A percentile compares a stretch with the other conserved stretches of the same genome.
Evolutionary conservation across 2,329 filamentous ascomycete species (phyloP).

Genomic region (Xylariaceae sp.): DNA sequence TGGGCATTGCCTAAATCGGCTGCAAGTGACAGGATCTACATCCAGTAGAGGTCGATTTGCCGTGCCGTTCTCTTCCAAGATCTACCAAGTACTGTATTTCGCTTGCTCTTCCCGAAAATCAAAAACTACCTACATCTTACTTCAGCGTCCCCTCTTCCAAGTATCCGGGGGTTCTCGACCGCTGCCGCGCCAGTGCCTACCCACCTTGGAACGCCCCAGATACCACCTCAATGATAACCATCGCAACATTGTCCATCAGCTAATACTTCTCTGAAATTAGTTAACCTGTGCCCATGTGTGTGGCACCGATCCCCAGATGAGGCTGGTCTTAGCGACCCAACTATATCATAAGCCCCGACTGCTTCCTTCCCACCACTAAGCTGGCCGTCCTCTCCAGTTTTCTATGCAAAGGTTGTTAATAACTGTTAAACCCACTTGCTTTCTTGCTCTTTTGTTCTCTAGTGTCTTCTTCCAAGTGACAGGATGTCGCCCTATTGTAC

Average conservation of each 20-base stretch:
- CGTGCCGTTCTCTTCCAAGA: constrained; percentile 40
- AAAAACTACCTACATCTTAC: constrained; percentile 17
- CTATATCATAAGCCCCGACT: constrained; percentile 46
- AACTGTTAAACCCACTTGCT: constrained; percentile 33
- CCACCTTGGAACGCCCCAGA: constrained; percentile 40
- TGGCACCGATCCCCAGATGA: constrained; percentile 46
- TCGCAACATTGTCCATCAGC: constrained; percentile 33
- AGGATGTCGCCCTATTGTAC: constrained; percentile 34
- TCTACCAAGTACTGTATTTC: constrained; percentile 37
- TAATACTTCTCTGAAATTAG: constrained; percentile 39
- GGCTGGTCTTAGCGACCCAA: constrained; percentile 45
- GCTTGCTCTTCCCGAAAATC: constrained; percentile 35
- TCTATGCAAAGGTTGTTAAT: constrained; percentile 49
- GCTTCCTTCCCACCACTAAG: constrained; percentile 44
- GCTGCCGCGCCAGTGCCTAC: constrained; percentile 40
- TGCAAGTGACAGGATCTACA: constrained; percentile 42
- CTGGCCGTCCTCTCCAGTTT: constrained; percentile 49
- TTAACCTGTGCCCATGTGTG: constrained; percentile 41
- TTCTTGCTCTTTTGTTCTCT: constrained; percentile 16
- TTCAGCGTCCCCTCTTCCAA: constrained; percentile 20
- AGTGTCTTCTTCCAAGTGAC: constrained; percentile 23
- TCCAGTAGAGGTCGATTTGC: constrained; percentile 41
- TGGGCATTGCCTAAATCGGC: constrained; percentile 50
- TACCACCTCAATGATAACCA: constrained; percentile 36
- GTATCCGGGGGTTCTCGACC: constrained; percentile 38